Conservation (phyloP, 345 rosid genomes). For the Salix koriyanagi region DNA sequence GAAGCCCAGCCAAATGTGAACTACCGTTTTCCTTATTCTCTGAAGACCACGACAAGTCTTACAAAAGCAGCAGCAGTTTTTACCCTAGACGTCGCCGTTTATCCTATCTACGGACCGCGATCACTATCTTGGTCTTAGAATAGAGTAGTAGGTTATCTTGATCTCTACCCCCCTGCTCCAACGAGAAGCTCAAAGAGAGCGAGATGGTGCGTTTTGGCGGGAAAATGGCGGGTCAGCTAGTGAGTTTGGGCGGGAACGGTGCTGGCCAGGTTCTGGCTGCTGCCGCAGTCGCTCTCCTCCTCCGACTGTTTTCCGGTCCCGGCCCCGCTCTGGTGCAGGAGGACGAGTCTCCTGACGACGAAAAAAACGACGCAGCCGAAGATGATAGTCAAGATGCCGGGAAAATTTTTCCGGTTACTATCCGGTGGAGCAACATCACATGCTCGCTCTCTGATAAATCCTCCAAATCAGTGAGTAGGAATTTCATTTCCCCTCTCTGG, state of each 20-base stretch:
- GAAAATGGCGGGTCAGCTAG: conserved; percentile 54
- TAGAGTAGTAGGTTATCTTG: too few species aligned
- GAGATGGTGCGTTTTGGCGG: conserved; percentile 64
- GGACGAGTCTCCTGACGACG: conserved; percentile 36
- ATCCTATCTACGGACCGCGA: too few species aligned
- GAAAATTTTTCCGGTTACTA: conserved; percentile 63
- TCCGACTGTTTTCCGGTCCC: conserved; percentile 76
- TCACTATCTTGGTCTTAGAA: too few species aligned
- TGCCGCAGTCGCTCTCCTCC: conserved; percentile 67
- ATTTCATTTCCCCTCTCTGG: not conserved
- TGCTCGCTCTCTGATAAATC: conserved; percentile 82
- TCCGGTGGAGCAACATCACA: conserved; percentile 75
- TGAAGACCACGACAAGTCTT: too few species aligned
- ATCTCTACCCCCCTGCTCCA: too few species aligned
- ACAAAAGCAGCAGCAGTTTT: not conserved
- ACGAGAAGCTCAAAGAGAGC: too few species aligned
- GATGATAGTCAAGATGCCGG: conserved; percentile 37
- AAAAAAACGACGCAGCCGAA: conserved; percentile 8
- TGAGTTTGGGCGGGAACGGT: conserved; percentile 65
- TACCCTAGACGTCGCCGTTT: not conserved
- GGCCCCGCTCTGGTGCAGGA: conserved; percentile 63
- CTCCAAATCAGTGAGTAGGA: conserved; percentile 57
- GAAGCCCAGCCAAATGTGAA: not conserved
- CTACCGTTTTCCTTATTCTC: not conserved
- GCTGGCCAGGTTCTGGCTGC: conserved; percentile 64